Conservation (phyloP, 805 yeast species). For the Clavispora carvajalis region DNA sequence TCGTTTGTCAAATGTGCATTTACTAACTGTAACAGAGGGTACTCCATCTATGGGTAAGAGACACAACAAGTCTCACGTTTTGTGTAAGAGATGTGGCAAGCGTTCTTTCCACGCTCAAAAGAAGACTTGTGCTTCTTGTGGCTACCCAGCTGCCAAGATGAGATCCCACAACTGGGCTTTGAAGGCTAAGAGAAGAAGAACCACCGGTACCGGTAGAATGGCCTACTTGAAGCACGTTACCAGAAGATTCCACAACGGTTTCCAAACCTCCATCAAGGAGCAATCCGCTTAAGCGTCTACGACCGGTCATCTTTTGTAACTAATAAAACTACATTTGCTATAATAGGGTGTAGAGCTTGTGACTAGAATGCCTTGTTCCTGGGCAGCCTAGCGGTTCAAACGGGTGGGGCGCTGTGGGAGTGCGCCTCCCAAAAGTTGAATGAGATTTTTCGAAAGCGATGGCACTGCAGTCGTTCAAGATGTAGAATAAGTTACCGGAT, state of each 20-base stretch:
- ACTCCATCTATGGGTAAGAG: constrained; percentile 99
- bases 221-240: constrained; percentile 94
- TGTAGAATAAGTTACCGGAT: too few relatives aligned
- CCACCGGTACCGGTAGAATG: constrained; percentile 99
- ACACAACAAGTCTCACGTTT: constrained; percentile 99
- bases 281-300: constrained; percentile 49
- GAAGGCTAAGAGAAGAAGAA: constrained; percentile 99
- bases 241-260: constrained; percentile 98
- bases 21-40: constrained; percentile 64
- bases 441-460: too few relatives aligned
- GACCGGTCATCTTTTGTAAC: constrained; percentile 8
- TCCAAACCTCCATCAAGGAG: constrained; percentile 83
- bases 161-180: constrained; percentile 99
- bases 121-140: constrained; percentile 98
- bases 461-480: too few relatives aligned
- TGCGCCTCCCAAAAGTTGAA: too few relatives aligned
- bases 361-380: not conserved
- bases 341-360: not conserved
- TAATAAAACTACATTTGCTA: constrained; percentile 12
- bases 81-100: constrained; percentile 98
- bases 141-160: constrained; percentile 99
- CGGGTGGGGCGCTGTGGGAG: too few relatives aligned
- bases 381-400: too few relatives aligned
- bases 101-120: constrained; percentile 99
- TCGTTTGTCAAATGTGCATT: not conserved